Percentiles rank a stretch among this genome's conserved stretches.
Evolutionary conservation across 352 stramenopile genomes (phyloP).

Genomic region (Peronospora destructor): DNA sequence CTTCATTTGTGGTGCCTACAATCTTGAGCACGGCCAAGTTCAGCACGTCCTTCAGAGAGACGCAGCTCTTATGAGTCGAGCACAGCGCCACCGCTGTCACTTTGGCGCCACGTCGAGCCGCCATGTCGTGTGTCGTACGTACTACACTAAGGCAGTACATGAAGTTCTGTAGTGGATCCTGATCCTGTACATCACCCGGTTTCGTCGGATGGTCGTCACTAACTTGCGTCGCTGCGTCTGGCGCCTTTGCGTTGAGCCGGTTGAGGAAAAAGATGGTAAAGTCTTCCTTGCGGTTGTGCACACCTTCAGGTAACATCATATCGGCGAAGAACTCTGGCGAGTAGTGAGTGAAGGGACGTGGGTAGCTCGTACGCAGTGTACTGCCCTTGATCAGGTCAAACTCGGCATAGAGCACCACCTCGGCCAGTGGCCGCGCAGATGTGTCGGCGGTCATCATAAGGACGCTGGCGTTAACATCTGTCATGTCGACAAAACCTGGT

Average conservation of each 20-base stretch:
- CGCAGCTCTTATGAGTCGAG: constrained; percentile 72
- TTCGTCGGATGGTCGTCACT: too few relatives aligned
- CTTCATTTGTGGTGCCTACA: constrained; percentile 35
- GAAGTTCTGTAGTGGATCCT: constrained; percentile 58
- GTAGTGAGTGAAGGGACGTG: constrained; percentile 55
- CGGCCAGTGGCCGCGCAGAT: constrained; percentile 32
- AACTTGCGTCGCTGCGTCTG: background rate
- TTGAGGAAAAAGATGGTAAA: constrained; percentile 87
- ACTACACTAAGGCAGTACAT: constrained; percentile 87
- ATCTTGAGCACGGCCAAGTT: constrained; percentile 72
- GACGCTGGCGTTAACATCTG: too few relatives aligned
- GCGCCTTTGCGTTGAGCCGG: constrained; percentile 30
- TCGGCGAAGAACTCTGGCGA: constrained; percentile 86
- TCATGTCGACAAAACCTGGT: too few relatives aligned
- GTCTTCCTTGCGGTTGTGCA: constrained; percentile 84
- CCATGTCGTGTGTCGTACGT: constrained; percentile 70
- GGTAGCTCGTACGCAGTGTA: constrained; percentile 71
- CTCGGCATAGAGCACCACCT: constrained; percentile 76
- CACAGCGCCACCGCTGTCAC: constrained; percentile 82
- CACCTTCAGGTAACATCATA: constrained; percentile 82
- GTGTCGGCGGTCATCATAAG: constrained; percentile 3
- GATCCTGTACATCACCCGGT: background rate
- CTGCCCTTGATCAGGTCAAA: constrained; percentile 87
- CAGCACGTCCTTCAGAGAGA: constrained; percentile 68
- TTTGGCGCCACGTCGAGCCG: constrained; percentile 59